These are phyloP conservation scores for Diaporthe citri DNA, from an alignment of 2,329 filamentous ascomycete genomes.

Conservation along the genomic window DNA sequence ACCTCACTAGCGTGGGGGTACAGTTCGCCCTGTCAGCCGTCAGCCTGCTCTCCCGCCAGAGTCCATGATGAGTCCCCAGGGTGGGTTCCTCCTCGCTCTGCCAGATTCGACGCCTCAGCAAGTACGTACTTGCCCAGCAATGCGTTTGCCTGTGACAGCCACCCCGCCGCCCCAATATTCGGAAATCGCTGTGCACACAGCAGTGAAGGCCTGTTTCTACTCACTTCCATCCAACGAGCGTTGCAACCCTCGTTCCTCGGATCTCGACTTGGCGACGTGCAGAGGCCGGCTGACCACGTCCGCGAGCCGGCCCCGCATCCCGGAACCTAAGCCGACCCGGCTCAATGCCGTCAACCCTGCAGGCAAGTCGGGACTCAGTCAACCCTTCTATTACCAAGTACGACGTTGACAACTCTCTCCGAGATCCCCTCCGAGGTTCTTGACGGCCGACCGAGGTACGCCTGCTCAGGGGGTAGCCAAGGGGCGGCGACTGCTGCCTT, in stretches of 20 bases:
- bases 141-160: neutral
- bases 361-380: constrained; percentile 22
- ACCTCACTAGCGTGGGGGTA: constrained; percentile 28
- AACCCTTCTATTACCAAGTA: constrained; percentile 1
- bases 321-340: constrained; percentile 29
- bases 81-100: neutral
- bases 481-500: neutral
- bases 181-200: neutral
- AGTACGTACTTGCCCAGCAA: neutral
- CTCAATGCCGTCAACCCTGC: neutral
- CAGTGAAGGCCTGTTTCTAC: neutral
- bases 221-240: neutral
- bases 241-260: constrained; percentile 2
- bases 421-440: neutral
- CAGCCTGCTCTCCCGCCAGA: constrained; percentile 6
- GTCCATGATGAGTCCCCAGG: neutral
- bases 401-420: neutral
- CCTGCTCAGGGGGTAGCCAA: neutral
- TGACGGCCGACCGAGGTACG: neutral
- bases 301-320: constrained; percentile 37
- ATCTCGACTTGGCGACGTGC: constrained; percentile 18
- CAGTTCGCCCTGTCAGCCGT: constrained; percentile 23
- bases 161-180: neutral
- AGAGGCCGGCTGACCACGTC: constrained; percentile 29
- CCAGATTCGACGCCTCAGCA: neutral